Evolutionary conservation across 73 alveolate species (phyloP).

Genomic region (Paramecium sonneborni): DNA sequence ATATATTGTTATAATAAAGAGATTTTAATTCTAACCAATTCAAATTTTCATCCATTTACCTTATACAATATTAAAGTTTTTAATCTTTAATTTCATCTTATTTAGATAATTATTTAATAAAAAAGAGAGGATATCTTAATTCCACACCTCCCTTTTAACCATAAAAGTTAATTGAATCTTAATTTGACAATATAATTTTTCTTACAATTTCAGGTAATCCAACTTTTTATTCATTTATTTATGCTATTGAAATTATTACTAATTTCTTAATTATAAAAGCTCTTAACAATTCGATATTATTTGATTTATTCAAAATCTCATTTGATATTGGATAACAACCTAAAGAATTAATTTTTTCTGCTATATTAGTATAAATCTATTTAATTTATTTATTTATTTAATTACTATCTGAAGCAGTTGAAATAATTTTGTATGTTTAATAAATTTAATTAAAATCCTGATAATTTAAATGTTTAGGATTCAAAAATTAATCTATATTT

Average conservation of each 20-base stretch:
- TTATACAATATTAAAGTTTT: neutral
- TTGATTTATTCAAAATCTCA: neutral
- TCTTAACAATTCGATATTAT: neutral
- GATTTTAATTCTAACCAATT: neutral
- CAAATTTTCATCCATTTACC: neutral
- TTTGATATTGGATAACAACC: too few species aligned
- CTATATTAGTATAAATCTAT: too few species aligned
- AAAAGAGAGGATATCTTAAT: neutral
- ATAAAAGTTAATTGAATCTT: neutral
- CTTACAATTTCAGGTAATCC: neutral
- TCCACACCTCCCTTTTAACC: neutral
- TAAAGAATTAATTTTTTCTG: neutral
- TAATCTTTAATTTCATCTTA: neutral
- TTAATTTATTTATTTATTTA: too few species aligned
- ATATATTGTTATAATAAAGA: neutral
- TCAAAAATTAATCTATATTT: neutral
- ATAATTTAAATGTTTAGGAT: neutral
- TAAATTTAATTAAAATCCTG: neutral
- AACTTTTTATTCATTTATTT: neutral
- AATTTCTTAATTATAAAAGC: neutral
- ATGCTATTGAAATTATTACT: neutral
- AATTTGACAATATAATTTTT: neutral
- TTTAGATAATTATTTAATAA: neutral
- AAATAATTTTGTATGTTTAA: neutral
- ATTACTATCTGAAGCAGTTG: neutral